Conservation (phyloP, 805 yeast genomes). For the Metschnikowia colocasiae region DNA sequence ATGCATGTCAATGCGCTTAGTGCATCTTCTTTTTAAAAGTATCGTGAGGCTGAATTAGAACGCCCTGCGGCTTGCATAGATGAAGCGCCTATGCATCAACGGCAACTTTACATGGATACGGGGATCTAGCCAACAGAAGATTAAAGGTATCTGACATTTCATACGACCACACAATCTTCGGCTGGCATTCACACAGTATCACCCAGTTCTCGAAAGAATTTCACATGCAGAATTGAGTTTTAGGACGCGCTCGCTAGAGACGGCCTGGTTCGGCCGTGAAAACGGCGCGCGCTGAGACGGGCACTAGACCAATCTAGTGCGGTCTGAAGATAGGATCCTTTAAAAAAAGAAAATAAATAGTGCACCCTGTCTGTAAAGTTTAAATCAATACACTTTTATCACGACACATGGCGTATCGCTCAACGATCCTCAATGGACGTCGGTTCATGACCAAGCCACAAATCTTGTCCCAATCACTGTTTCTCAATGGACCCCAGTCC, state of each 20-base stretch:
- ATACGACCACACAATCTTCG: not conserved
- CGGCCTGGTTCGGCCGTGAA: not conserved
- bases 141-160: too few relatives aligned
- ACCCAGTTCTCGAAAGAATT: not conserved
- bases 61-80: not conserved
- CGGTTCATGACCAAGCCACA: conserved; percentile 14
- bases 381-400: not conserved
- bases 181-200: not conserved
- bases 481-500: conserved; percentile 31
- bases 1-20: not conserved
- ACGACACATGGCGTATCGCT: conserved; percentile 17
- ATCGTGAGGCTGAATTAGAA: not conserved
- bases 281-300: conserved; percentile 4
- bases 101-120: not conserved
- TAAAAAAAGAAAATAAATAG: conserved; percentile 1
- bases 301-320: not conserved
- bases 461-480: conserved; percentile 22
- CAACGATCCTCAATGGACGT: conserved; percentile 15
- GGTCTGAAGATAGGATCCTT: not conserved
- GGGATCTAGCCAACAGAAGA: not conserved
- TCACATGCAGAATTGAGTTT: not conserved
- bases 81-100: not conserved
- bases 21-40: not conserved
- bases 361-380: not conserved
- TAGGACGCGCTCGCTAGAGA: not conserved